These are phyloP conservation scores for Solanum pimpinellifolium DNA, from an alignment of 257 asterid species.

Conservation along the genomic window DNA sequence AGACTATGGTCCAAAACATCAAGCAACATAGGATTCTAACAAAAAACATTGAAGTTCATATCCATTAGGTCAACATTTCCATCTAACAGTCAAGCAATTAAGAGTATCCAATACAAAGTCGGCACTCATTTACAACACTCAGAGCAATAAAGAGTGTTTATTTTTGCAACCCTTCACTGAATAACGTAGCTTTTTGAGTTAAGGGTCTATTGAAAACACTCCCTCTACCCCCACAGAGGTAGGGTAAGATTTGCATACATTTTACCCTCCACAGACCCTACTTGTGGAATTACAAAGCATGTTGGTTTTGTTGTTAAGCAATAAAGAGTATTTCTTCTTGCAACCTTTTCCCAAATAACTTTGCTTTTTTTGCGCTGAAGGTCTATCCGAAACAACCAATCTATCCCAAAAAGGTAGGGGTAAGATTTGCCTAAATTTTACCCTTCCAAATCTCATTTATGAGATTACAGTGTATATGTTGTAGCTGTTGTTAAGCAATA, in stretches of 20 bases:
- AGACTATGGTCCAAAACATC: not conserved
- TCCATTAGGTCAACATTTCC: not conserved
- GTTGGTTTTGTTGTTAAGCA: not conserved
- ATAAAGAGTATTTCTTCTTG: not conserved
- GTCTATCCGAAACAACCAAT: not conserved
- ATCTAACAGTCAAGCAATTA: not conserved
- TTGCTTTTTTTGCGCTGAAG: rapidly evolving
- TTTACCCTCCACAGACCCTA: not conserved
- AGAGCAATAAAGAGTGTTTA: not conserved
- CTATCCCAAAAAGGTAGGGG: not conserved
- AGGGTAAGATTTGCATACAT: not conserved
- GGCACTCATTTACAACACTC: not conserved
- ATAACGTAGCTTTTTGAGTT: not conserved
- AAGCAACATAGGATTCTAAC: not conserved
- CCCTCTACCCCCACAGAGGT: not conserved
- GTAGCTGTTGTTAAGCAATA: not conserved
- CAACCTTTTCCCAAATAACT: not conserved
- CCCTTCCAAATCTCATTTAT: not conserved
- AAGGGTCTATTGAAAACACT: not conserved
- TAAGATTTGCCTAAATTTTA: not conserved
- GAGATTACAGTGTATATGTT: not conserved
- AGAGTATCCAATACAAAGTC: not conserved
- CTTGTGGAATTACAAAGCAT: not conserved
- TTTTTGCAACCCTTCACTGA: not conserved
- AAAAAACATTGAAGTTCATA: not conserved